These are phyloP conservation scores for Ilyonectria robusta DNA, from an alignment of 2,329 filamentous ascomycete species.

Conservation along the genomic window DNA sequence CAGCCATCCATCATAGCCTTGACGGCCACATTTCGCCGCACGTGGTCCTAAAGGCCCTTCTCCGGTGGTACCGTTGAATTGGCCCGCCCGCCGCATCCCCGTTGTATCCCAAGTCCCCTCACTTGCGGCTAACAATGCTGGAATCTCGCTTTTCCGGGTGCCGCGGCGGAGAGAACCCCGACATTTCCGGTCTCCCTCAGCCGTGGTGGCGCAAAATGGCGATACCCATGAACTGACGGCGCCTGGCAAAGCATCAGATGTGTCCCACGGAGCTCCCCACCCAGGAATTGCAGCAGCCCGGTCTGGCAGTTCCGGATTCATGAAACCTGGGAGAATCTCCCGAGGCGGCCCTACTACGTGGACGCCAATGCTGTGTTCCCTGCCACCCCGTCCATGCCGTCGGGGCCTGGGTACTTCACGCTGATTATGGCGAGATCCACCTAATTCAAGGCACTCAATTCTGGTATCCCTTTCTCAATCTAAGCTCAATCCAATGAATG, in stretches of 20 bases:
- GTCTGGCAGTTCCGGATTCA: constrained; percentile 1
- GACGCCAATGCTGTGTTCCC: no score
- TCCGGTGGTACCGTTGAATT: constrained; percentile 3
- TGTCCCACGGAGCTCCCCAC: neutral
- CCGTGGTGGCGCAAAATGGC: constrained; percentile 1
- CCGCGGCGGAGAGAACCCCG: constrained; percentile 21
- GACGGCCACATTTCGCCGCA: constrained; percentile 9
- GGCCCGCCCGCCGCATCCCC: neutral
- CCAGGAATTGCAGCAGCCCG: neutral
- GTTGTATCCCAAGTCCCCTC: neutral
- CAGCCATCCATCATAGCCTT: neutral
- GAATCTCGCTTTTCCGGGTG: constrained; percentile 8
- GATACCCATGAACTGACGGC: neutral
- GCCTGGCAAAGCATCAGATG: neutral
- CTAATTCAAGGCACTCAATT: no score
- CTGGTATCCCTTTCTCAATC: no score
- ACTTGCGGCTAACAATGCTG: neutral
- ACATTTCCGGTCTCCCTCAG: constrained; percentile 6
- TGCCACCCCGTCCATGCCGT: no score
- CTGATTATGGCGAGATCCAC: no score
- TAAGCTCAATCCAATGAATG: no score
- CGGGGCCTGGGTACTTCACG: no score
- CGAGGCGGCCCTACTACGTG: constrained; percentile 1
- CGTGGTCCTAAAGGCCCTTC: constrained; percentile 1
- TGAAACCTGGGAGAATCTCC: constrained; percentile 11